Conservation (phyloP, 176 grass and related monocot species). For the Dendrocalamus sinicus region DNA sequence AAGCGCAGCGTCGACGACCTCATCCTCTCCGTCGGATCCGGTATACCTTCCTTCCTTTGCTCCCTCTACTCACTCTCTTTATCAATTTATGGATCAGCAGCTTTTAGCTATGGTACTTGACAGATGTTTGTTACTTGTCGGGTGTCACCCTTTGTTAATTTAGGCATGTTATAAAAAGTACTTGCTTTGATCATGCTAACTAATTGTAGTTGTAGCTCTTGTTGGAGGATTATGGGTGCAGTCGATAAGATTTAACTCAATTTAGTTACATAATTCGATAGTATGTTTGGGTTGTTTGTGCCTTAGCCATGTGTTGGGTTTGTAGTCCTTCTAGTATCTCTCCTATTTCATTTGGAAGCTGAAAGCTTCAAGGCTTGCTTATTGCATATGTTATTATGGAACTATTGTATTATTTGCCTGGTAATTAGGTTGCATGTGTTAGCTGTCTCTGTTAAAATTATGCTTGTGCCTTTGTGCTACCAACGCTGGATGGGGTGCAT, state of each 20-base stretch:
- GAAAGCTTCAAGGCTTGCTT: not conserved
- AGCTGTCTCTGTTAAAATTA: not conserved
- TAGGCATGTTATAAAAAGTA: not conserved
- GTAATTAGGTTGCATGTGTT: not conserved
- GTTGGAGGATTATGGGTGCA: not conserved
- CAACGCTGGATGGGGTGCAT: not conserved
- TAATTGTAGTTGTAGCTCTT: not conserved
- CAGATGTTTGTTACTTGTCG: not conserved
- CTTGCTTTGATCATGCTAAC: not conserved
- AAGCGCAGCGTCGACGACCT: slow-evolving; percentile 76
- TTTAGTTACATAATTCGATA: not conserved
- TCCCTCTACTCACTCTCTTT: not conserved
- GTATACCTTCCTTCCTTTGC: not conserved
- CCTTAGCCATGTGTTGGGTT: not conserved
- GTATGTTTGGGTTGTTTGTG: not conserved
- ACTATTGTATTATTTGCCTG: not conserved
- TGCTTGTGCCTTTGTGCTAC: not conserved
- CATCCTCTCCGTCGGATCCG: slow-evolving; percentile 76
- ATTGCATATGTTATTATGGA: not conserved
- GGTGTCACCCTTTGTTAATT: not conserved
- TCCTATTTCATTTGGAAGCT: not conserved
- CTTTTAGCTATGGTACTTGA: too few relatives aligned
- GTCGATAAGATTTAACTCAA: not conserved
- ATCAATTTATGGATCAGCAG: not conserved
- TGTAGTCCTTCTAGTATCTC: not conserved